Evolutionary conservation across 805 yeast genomes (phyloP).

Genomic region (Isabelozyma pseudorhagii): DNA sequence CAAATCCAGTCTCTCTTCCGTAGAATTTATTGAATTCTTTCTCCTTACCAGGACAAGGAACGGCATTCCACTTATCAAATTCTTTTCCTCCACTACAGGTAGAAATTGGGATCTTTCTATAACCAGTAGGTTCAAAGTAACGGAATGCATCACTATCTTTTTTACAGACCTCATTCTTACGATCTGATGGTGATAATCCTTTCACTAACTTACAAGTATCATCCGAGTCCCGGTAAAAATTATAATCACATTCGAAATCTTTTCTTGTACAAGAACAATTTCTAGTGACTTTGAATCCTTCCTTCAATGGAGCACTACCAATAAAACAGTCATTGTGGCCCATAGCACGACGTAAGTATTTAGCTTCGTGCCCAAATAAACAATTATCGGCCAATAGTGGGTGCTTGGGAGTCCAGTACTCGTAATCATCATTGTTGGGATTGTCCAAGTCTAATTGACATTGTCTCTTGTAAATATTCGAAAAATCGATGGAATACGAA

Average conservation of each 20-base stretch:
- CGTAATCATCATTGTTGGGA: conserved; percentile 39
- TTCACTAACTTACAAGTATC: conserved; percentile 84
- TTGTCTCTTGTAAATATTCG: conserved; percentile 32
- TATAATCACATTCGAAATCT: conserved; percentile 94
- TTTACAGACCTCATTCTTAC: conserved; percentile 54
- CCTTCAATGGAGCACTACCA: conserved; percentile 54
- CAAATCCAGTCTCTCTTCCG: conserved; percentile 53
- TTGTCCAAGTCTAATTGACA: conserved; percentile 42
- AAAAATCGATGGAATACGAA: conserved; percentile 37
- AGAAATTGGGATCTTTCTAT: conserved; percentile 78
- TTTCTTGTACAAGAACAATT: conserved; percentile 83
- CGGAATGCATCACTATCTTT: conserved; percentile 51
- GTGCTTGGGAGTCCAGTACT: conserved; percentile 41
- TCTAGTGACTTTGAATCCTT: conserved; percentile 53
- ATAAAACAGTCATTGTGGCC: conserved; percentile 66
- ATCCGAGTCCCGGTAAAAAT: conserved; percentile 64
- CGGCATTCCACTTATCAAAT: conserved; percentile 61
- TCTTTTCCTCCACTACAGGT: conserved; percentile 81
- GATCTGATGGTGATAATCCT: conserved; percentile 68
- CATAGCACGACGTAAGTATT: conserved; percentile 36
- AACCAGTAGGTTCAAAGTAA: conserved; percentile 88
- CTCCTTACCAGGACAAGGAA: conserved; percentile 87
- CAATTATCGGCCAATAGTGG: conserved; percentile 35
- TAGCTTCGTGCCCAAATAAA: conserved; percentile 42
- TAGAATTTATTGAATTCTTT: conserved; percentile 55